Base-by-base conservation (phyloP, 2,329 filamentous ascomycete species). In the Davidsoniella eucalypti region DNA sequence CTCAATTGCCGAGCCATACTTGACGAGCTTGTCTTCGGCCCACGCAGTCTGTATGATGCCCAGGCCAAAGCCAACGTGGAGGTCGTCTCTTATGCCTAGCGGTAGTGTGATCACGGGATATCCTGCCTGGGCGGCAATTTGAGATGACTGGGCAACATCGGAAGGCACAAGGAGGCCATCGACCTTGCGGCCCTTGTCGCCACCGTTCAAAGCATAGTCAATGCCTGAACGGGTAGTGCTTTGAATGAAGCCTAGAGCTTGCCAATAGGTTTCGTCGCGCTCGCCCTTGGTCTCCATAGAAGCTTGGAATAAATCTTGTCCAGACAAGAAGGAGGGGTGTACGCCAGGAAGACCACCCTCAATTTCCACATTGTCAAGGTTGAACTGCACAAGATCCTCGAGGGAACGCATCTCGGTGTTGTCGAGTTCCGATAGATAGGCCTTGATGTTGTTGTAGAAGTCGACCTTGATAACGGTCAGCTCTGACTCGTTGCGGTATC, bases 61-160 rank as follows among this genome's bases (percentile, higher is more conserved):
- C 25, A 82, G 60, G 5, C 75, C 74, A 2, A 63, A 65, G 6
- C 47, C 44, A 18, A 55, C 50, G 8, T 49, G 26, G 26, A 44
- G 50, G 3, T 69, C 72, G 9, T 60, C 63, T 55, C 73, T 67
- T 5, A 76, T 65, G 1, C 78, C 78, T 0, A 71, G 78, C 0
- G 83, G 83, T 1, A 87, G 60, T 0, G 82, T 84, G 47, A 87
- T 69, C 59, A 84, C 71, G 0, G 82, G 83, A 58, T 87, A 87
- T 0, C 82, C 82, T 4, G 83, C 84, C 63, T 87, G 81, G 0
- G 84, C 83, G 0, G 81, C 78, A 53, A 84, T 74, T 62, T 84
- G 77, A 54, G 77, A 77, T 3, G 75, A 73, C 60, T 84, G 79
- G 0, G 72, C 82, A 2, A 82, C 78, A 58, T 82, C 76, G 0